Base-by-base conservation (phyloP, 192 early-diverging fungal species). In the Geranomyces michiganensis region DNA sequence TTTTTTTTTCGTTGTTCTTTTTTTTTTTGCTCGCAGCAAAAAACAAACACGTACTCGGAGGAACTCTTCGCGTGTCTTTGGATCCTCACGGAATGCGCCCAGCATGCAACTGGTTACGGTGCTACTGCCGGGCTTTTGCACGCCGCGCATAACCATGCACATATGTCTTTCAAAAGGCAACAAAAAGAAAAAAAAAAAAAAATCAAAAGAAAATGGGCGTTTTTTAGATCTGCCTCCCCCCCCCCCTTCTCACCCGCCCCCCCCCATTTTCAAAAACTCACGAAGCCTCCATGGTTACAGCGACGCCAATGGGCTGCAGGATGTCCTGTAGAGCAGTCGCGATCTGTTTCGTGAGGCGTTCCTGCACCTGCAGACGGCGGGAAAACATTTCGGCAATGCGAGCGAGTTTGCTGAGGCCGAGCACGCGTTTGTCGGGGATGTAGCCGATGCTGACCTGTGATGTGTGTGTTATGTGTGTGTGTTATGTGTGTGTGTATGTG, bases 341-440 rank as follows among this genome's bases (percentile, higher is more conserved):
- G 55, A 99, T 90, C 76, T 99, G 97, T 84, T 98, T 98, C 26
- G 97, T 99, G 64, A 99, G 80, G 14, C 97, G 89, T 72, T 99
- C 97, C 83, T 99, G 97, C 5, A 98, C 91, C 83, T 98, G 96
- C 61, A 99, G 82, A 56, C 97, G 82, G 65, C 96, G 89, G 56
- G 90, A 88, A 77, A 99, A 96, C 95, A 98, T 96, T 78, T 99
- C 97, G 21, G 97, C 96, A 68, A 99, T 92, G 27, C 97, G 90
- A 24, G 97, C 97, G 70, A 99, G 85, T 78, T 99, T 99, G 81
- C 90, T 92, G 46, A 99, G 82, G 26, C 97, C 97, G 43, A 99
- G 84, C 14, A 99, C 97, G 48, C 92, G 89, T 49, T 92, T 87
- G 76, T 96, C 93, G 15, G 97, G 95, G 65, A 99, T 93, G 80